Percentiles rank a stretch among this genome's conserved stretches.
phyloP scores from a whole-genome alignment of 163 green algal genomes.

The Chlamydomonas reinhardtii region DNA sequence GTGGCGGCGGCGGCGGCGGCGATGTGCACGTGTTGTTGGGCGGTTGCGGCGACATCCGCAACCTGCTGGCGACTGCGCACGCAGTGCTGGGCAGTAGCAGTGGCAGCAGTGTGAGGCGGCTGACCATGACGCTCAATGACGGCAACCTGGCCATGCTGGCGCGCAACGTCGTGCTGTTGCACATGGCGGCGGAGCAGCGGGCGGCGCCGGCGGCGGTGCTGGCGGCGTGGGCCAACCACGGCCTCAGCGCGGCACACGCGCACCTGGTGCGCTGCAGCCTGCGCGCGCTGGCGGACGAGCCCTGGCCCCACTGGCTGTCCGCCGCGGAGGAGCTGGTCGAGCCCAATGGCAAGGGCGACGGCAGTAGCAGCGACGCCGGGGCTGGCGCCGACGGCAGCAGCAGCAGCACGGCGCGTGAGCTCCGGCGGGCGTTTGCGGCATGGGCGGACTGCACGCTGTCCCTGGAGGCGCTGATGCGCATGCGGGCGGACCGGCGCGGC shows the following conservation, averaged over 20 bases:
- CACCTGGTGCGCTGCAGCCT: slow-evolving; percentile 25
- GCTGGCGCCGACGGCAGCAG: background rate
- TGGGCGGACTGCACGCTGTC: slow-evolving; percentile 40
- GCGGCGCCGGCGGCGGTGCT: slow-evolving; percentile 33
- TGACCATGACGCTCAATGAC: slow-evolving; percentile 40
- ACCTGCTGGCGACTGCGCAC: slow-evolving; percentile 42
- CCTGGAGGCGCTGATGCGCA: slow-evolving; percentile 12
- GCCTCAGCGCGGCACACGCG: background rate
- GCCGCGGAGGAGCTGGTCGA: background rate
- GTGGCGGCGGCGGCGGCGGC: too few relatives aligned
- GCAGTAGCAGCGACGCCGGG: background rate
- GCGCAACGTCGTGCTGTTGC: slow-evolving; percentile 48
- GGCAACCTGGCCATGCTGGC: slow-evolving; percentile 53
- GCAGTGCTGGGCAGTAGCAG: background rate
- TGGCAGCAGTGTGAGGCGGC: background rate
- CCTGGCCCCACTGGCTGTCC: slow-evolving; percentile 44
- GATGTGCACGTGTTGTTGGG: slow-evolving; percentile 33
- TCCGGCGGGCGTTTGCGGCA: background rate
- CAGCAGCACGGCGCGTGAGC: background rate
- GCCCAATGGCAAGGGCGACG: background rate
- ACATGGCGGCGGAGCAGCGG: slow-evolving; percentile 22
- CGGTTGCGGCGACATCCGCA: slow-evolving; percentile 43
- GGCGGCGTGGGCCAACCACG: slow-evolving; percentile 49
- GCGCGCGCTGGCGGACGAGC: slow-evolving; percentile 14
- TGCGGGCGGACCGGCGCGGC: background rate